Evolutionary conservation across 257 asterid species (phyloP).

Genomic region (Apocynum venetum): DNA sequence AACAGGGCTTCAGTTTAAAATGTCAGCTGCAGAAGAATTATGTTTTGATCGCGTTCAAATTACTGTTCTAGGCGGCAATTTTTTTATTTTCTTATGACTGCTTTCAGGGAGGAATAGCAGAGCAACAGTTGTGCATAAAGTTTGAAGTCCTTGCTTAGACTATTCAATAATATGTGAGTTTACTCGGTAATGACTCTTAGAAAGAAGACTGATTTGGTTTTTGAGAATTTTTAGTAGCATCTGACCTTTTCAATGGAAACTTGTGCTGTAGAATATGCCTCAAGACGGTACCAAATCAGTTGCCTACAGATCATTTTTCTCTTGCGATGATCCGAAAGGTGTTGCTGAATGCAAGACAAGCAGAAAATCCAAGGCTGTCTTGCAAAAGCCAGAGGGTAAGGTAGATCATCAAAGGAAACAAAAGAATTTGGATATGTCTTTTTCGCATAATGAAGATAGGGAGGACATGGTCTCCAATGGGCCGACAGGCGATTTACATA

Average conservation of each 20-base stretch:
- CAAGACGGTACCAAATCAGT: conserved; percentile 58
- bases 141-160: conserved; percentile 17
- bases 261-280: conserved; percentile 49
- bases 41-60: background rate
- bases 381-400: conserved; percentile 25
- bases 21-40: conserved; percentile 17
- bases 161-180: conserved; percentile 18
- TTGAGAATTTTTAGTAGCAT: conserved; percentile 6
- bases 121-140: conserved; percentile 18
- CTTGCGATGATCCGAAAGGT: conserved; percentile 73
- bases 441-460: conserved; percentile 21
- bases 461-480: conserved; percentile 18
- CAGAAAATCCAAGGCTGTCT: conserved; percentile 40
- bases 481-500: conserved; percentile 31
- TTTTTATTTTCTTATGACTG: conserved; percentile 13
- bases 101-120: conserved; percentile 20
- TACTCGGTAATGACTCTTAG: conserved; percentile 22
- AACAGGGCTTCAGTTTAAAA: conserved; percentile 17
- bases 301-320: conserved; percentile 59
- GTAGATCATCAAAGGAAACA: conserved; percentile 15
- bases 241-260: conserved; percentile 31
- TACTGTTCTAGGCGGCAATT: conserved; percentile 39
- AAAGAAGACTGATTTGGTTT: conserved; percentile 17
- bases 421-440: conserved; percentile 24
- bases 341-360: conserved; percentile 53